Evolutionary conservation across 176 grass and related monocot species (phyloP).

Genomic region (Paspalum vaginatum): DNA sequence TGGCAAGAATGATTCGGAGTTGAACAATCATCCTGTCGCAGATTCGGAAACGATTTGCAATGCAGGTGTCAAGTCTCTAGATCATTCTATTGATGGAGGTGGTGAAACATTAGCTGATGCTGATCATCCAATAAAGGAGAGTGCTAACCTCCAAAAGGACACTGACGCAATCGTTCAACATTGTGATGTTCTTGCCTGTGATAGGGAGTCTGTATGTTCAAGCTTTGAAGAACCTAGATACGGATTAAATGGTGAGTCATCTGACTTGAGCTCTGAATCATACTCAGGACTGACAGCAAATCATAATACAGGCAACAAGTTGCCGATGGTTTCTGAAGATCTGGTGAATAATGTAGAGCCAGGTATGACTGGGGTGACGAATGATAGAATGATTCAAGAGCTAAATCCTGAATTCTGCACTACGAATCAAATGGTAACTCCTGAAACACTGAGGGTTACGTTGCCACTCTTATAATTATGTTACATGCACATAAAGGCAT

Average conservation of each 20-base stretch:
- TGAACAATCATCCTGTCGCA: background rate
- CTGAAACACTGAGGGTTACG: background rate
- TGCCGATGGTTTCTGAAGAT: slow-evolving; percentile 35
- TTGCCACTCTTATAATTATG: slow-evolving; percentile 21
- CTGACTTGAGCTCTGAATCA: slow-evolving; percentile 22
- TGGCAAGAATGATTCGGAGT: slow-evolving; percentile 28
- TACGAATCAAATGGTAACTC: slow-evolving; percentile 18
- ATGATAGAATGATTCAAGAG: background rate
- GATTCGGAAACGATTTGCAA: slow-evolving; percentile 15
- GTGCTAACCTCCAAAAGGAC: slow-evolving; percentile 23
- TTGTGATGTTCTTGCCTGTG: slow-evolving; percentile 17
- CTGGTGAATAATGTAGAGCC: background rate
- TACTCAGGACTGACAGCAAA: slow-evolving; percentile 24
- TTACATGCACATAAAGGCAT: background rate
- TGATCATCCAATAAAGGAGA: background rate
- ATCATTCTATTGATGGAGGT: slow-evolving; percentile 12
- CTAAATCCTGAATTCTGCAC: slow-evolving; percentile 27
- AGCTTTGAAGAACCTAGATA: slow-evolving; percentile 30
- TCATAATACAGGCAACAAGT: background rate
- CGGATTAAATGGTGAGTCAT: slow-evolving; percentile 10
- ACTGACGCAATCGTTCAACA: slow-evolving; percentile 20
- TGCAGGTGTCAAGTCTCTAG: background rate
- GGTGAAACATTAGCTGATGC: background rate
- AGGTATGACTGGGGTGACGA: background rate
- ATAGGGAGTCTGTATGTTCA: slow-evolving; percentile 48